phyloP scores from a whole-genome alignment of 2,329 filamentous ascomycete genomes.

The Lecanosticta acicola region DNA sequence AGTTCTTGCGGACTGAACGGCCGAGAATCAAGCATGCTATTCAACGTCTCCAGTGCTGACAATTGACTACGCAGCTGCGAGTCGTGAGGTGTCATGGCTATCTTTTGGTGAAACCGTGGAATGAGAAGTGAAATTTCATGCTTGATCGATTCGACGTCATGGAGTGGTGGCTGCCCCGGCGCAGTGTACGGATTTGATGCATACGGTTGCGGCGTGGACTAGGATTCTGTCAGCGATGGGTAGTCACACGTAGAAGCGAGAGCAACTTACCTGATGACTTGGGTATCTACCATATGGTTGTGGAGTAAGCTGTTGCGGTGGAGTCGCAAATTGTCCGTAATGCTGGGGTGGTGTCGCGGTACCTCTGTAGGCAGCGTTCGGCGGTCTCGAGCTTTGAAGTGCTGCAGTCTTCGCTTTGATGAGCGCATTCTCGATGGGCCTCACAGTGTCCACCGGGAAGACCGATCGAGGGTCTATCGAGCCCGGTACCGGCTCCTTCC shows the following conservation, averaged over 20 bases:
- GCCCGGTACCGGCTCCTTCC: conserved; percentile 94
- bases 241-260: background rate
- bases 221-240: conserved; percentile 7
- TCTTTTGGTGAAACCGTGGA: conserved; percentile 63
- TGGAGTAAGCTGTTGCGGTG: conserved; percentile 29
- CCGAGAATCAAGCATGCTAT: conserved; percentile 71
- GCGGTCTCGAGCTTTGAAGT: conserved; percentile 54
- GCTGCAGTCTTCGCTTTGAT: conserved; percentile 69
- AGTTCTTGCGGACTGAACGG: conserved; percentile 75
- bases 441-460: conserved; percentile 78
- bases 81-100: conserved; percentile 71
- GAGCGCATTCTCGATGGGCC: conserved; percentile 88
- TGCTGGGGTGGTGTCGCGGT: conserved; percentile 66
- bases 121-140: conserved; percentile 78
- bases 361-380: conserved; percentile 56
- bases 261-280: conserved; percentile 34
- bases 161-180: conserved; percentile 8
- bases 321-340: conserved; percentile 39
- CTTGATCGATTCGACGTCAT: conserved; percentile 60
- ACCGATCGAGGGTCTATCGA: conserved; percentile 90
- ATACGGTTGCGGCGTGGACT: conserved; percentile 24
- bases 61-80: conserved; percentile 69
- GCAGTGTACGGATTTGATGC: conserved; percentile 8
- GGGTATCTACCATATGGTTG: conserved; percentile 30
- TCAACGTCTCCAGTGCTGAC: conserved; percentile 78